Evolutionary conservation across 768 basidiomycete genomes (phyloP).

Genomic region (Xerocomellus dryophilus): DNA sequence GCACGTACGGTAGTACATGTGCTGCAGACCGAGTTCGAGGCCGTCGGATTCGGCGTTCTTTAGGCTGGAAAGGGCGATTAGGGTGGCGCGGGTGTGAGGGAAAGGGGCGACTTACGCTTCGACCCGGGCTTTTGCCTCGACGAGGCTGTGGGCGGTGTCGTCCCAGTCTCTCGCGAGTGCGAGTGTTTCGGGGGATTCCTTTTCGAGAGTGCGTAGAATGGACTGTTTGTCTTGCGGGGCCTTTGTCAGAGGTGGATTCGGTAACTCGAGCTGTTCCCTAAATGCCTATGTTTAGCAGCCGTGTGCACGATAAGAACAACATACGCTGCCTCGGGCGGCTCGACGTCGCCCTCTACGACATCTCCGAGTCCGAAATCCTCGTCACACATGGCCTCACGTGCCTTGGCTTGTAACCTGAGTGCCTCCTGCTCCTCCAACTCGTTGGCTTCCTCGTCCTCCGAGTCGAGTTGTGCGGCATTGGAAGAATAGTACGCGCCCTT

Average conservation of each 20-base stretch:
- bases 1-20: conserved; percentile 84
- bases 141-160: conserved; percentile 55
- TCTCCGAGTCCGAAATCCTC: conserved; percentile 85
- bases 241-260: conserved; percentile 10
- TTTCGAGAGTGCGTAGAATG: conserved; percentile 66
- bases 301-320: background rate
- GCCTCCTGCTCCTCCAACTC: conserved; percentile 89
- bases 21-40: conserved; percentile 66
- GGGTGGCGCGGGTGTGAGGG: background rate
- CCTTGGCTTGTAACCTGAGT: conserved; percentile 70
- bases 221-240: conserved; percentile 56
- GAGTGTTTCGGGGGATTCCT: conserved; percentile 71
- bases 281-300: conserved; percentile 5
- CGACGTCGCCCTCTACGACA: conserved; percentile 37
- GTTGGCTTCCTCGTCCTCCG: conserved; percentile 85
- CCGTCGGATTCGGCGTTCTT: conserved; percentile 47
- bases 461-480: conserved; percentile 75
- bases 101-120: conserved; percentile 43
- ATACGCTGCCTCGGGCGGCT: conserved; percentile 31
- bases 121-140: conserved; percentile 52
- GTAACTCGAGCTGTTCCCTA: conserved; percentile 16
- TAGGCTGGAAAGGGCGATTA: conserved; percentile 38
- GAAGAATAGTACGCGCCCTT: conserved; percentile 84
- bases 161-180: conserved; percentile 85
- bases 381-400: conserved; percentile 65